phyloP scores from a whole-genome alignment of 768 basidiomycete genomes.

The Strobilomyces dryophilus region DNA sequence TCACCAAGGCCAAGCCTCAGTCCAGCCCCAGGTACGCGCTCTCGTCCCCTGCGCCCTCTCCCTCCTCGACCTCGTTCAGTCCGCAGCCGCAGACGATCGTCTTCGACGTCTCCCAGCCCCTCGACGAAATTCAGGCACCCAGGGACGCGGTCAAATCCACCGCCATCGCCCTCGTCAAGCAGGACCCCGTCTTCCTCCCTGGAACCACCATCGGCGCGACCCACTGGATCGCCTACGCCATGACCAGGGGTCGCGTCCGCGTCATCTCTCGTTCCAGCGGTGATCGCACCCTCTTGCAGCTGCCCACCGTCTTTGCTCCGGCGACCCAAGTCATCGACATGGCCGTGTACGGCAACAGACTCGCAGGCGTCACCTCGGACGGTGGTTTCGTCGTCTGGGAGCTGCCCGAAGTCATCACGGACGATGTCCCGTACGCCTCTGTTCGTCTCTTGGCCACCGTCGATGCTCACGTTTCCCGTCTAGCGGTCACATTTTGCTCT shows the following conservation, averaged over 20 bases:
- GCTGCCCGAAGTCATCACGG: slow-evolving; percentile 75
- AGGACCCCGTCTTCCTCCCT: slow-evolving; percentile 78
- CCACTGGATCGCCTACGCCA: slow-evolving; percentile 90
- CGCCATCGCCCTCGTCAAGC: slow-evolving; percentile 83
- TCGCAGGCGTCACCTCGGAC: slow-evolving; percentile 84
- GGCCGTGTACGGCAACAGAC: slow-evolving; percentile 78
- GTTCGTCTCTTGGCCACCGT: background rate
- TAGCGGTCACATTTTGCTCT: slow-evolving; percentile 66
- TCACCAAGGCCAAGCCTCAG: no score
- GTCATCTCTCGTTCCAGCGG: no score
- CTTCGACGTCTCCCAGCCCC: slow-evolving; percentile 64
- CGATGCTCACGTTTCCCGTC: slow-evolving; percentile 8
- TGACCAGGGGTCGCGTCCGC: slow-evolving; percentile 21
- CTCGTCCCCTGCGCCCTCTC: no score
- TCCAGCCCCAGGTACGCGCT: no score
- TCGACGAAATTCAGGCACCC: slow-evolving; percentile 37
- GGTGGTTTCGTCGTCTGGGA: slow-evolving; percentile 91
- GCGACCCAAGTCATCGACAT: slow-evolving; percentile 74
- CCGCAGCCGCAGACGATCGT: slow-evolving; percentile 20
- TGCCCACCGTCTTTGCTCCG: slow-evolving; percentile 57
- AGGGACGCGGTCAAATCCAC: slow-evolving; percentile 82
- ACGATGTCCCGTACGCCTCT: slow-evolving; percentile 74
- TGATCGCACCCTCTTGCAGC: slow-evolving; percentile 60
- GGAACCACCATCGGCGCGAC: slow-evolving; percentile 89
- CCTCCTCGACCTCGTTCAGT: no score